Evolutionary conservation across 345 rosid species (phyloP), one percentile per base, ranked within the genome.

Genomic region (Boechera retrofracta): DNA sequence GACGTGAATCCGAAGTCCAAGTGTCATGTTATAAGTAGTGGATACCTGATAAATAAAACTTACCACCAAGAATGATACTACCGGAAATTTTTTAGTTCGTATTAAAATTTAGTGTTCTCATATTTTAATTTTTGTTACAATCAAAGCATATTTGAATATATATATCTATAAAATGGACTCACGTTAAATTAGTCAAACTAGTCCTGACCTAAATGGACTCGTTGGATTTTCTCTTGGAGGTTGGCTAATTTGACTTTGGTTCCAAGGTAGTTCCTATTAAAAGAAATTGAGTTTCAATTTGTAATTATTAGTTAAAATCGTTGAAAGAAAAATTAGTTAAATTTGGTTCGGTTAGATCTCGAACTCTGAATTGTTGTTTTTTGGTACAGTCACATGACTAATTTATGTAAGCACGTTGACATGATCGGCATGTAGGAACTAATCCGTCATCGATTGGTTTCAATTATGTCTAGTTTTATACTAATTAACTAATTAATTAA

Each of bases 201-300:
- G 60, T 55, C 60, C 18, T 29, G 18, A 29, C 21, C 36, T 54
- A 12, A 54, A 6, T 54, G 58, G n/a, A 54, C 58, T 11, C 5
- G 12, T 15, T 15, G 2, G 38, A 56, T 56, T 31, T 31, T 31
- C 31, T 4, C 7, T 2, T 53, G 7, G 58, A 54, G 32, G 31
- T 47, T 47, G 54, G 26, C 54, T 49, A 49, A 49, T 9, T 49
- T 49, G 54, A 49, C 54, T 49, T 57, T 57, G 62, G 39, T 56
- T 56, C 15, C 38, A 59, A 35, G 29, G 29, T 59, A 59, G 28
- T 8, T 35, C 45, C 15, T 24, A 10, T 56, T 57, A 6, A 36
- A 35, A 26, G 28, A 10, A 61, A 63, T 41, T 38, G 51, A 36
- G 29, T 16, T 16, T 16, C 16, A 16, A 16, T 16, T 16, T 16